Evolutionary conservation across 1,284 basidiomycete genomes (phyloP).

Genomic region (Polyporus tsugae): DNA sequence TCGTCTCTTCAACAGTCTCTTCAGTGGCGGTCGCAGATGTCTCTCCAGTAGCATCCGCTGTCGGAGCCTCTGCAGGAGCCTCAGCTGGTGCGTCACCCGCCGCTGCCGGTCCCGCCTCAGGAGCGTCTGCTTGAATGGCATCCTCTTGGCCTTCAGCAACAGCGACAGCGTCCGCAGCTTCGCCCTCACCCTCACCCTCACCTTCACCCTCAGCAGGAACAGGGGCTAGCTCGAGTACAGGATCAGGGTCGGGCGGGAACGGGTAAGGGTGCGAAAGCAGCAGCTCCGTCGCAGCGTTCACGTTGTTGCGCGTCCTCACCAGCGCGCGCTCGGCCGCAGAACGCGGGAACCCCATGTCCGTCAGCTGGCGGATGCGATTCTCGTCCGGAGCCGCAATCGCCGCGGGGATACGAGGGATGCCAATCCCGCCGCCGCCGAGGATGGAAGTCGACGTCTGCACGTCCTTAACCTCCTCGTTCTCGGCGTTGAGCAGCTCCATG

Average conservation of each 20-base stretch:
- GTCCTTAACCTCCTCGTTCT: constrained; percentile 76
- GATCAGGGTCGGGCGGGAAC: constrained; percentile 68
- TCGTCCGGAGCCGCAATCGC: constrained; percentile 71
- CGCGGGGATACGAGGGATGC: constrained; percentile 49
- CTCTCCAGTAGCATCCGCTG: neutral
- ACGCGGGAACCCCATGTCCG: constrained; percentile 97
- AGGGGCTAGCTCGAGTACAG: constrained; percentile 43
- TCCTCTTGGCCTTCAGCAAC: constrained; percentile 31
- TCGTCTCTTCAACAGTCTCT: constrained; percentile 10
- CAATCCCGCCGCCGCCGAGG: constrained; percentile 32
- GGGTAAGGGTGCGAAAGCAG: constrained; percentile 87
- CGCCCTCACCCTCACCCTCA: constrained; percentile 23
- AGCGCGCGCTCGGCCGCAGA: constrained; percentile 87
- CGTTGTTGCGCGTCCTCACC: constrained; percentile 86
- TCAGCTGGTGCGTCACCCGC: constrained; percentile 8
- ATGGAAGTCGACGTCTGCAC: constrained; percentile 30
- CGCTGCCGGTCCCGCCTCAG: constrained; percentile 25
- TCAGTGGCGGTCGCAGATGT: neutral
- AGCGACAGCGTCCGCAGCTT: constrained; percentile 32
- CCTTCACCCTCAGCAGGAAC: constrained; percentile 32
- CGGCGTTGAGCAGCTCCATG: constrained; percentile 83
- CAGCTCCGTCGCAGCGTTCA: constrained; percentile 90
- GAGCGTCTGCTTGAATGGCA: constrained; percentile 28
- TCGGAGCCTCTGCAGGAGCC: constrained; percentile 4
- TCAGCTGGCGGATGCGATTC: constrained; percentile 80